Evolutionary conservation across 208 protist genomes (phyloP).

Genomic region (Angomonas ambiguus): DNA sequence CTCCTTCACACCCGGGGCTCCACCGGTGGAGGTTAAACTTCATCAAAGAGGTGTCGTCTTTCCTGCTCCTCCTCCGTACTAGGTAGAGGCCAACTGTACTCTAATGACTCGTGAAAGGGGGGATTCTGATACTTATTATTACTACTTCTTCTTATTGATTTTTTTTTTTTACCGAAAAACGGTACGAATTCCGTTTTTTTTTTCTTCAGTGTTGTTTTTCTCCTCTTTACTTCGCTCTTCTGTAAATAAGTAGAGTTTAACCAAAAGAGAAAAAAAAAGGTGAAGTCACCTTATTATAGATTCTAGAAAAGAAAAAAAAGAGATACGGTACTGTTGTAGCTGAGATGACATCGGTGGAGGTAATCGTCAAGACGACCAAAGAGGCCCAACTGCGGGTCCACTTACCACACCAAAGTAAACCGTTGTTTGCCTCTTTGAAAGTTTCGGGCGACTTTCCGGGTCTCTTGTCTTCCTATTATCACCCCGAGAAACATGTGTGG

Average conservation of each 20-base stretch:
- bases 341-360: background rate
- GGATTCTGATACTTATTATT: too few relatives aligned
- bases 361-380: background rate
- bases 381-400: slow-evolving; percentile 19
- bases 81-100: too few relatives aligned
- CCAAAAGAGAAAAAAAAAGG: too few relatives aligned
- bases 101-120: too few relatives aligned
- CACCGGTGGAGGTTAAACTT: too few relatives aligned
- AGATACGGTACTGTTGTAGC: background rate
- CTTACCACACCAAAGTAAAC: slow-evolving; percentile 31
- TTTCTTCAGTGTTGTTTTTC: too few relatives aligned
- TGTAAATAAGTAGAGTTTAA: too few relatives aligned
- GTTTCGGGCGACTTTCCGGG: slow-evolving; percentile 25
- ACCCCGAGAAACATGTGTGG: slow-evolving; percentile 40
- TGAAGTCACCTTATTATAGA: background rate
- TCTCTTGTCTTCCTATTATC: slow-evolving; percentile 53
- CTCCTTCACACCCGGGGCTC: background rate
- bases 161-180: background rate
- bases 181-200: background rate
- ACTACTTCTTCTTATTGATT: background rate
- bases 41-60: too few relatives aligned
- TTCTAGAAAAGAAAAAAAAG: too few relatives aligned
- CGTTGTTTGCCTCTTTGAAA: slow-evolving; percentile 29
- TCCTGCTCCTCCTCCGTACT: too few relatives aligned
- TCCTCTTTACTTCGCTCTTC: background rate